Evolutionary conservation across 2,329 filamentous ascomycete genomes (phyloP).

Genomic region (Epichloe typhina): DNA sequence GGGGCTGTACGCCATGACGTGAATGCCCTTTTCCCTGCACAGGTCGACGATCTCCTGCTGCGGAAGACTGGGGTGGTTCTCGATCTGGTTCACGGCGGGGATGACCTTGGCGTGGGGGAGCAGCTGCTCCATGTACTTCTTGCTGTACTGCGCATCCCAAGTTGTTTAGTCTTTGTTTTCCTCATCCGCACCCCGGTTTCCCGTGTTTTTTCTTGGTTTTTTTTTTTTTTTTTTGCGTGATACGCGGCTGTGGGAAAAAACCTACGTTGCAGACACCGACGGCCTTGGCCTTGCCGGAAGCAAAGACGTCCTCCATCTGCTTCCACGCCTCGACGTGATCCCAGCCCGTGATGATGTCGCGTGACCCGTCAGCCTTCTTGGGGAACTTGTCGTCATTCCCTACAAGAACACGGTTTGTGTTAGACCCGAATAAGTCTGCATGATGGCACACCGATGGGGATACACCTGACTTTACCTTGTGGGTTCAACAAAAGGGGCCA

Average conservation of each 20-base stretch:
- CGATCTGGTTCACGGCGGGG: slow-evolving; percentile 59
- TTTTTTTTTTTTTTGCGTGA: no score
- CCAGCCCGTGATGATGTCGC: slow-evolving; percentile 57
- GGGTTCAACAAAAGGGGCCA: slow-evolving; percentile 76
- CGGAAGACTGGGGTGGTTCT: slow-evolving; percentile 58
- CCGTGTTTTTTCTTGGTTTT: not conserved
- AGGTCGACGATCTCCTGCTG: slow-evolving; percentile 60
- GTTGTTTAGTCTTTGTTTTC: no score
- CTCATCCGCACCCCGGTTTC: no score
- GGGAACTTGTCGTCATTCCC: slow-evolving; percentile 64
- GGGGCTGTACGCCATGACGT: slow-evolving; percentile 61
- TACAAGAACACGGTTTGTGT: slow-evolving; percentile 8
- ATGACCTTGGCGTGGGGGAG: slow-evolving; percentile 37
- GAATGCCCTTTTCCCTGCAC: slow-evolving; percentile 54
- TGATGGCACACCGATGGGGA: not conserved
- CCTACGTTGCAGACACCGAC: slow-evolving; percentile 44
- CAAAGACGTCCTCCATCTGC: slow-evolving; percentile 54
- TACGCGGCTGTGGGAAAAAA: not conserved
- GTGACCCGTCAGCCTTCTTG: slow-evolving; percentile 56
- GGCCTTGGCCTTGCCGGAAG: slow-evolving; percentile 41
- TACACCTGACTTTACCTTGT: slow-evolving; percentile 36
- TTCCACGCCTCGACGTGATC: slow-evolving; percentile 68
- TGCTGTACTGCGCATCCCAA: slow-evolving; percentile 32
- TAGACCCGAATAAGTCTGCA: not conserved
- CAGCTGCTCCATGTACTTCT: slow-evolving; percentile 41